Conservation (phyloP, 2,329 filamentous ascomycete genomes). For the Curvularia hawaiiensis region DNA sequence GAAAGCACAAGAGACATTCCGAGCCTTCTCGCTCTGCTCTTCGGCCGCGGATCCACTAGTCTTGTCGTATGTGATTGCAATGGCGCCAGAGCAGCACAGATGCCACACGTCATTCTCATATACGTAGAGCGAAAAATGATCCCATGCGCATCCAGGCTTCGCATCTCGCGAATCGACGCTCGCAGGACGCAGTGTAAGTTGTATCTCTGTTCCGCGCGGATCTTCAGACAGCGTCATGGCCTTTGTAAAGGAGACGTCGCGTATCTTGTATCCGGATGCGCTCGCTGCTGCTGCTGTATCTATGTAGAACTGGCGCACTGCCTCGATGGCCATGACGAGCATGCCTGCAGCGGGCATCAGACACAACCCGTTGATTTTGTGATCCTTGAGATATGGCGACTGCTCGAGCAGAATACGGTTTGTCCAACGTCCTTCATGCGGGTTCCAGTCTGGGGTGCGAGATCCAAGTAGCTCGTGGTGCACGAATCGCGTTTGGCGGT, state of each 20-base stretch:
- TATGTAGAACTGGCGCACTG: constrained; percentile 12
- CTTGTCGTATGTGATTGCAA: constrained; percentile 16
- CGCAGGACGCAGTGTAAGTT: constrained; percentile 15
- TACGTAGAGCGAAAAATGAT: constrained; percentile 17
- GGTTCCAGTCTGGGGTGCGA: constrained; percentile 21
- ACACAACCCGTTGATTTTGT: constrained; percentile 36
- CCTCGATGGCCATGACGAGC: constrained; percentile 15
- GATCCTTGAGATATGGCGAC: constrained; percentile 53
- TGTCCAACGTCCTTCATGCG: constrained; percentile 17
- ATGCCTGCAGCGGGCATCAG: constrained; percentile 30
- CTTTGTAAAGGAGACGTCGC: constrained; percentile 12
- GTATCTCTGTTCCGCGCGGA: constrained; percentile 16
- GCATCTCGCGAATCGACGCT: background rate
- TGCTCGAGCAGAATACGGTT: constrained; percentile 39
- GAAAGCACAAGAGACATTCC: background rate
- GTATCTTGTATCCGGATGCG: constrained; percentile 13
- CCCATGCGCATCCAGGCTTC: constrained; percentile 1
- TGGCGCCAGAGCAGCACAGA: constrained; percentile 28
- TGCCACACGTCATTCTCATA: constrained; percentile 26
- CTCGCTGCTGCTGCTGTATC: background rate
- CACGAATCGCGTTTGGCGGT: constrained; percentile 13
- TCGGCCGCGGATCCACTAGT: background rate
- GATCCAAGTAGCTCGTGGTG: constrained; percentile 31
- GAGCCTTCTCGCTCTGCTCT: background rate
- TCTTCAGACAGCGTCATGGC: constrained; percentile 11